Evolutionary conservation across 768 basidiomycete genomes (phyloP).

Genomic region (Boletus insuetus): DNA sequence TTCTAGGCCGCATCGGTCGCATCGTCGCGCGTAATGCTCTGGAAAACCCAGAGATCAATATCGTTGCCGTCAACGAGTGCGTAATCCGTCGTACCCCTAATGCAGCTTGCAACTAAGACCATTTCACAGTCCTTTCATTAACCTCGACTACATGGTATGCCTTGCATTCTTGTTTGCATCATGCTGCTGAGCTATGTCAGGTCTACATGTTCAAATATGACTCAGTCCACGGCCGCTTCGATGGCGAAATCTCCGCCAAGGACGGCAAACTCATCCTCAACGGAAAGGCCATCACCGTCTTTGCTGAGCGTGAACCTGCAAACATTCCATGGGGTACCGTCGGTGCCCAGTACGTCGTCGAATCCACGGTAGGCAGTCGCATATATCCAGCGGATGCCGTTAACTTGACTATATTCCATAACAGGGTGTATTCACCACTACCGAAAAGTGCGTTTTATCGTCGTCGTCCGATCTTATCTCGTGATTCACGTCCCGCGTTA

Average conservation of each 20-base stretch:
- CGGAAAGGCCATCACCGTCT: slow-evolving; percentile 74
- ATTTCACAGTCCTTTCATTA: slow-evolving; percentile 84
- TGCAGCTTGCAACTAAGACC: slow-evolving; percentile 2
- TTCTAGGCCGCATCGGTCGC: slow-evolving; percentile 92
- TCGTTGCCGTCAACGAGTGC: slow-evolving; percentile 94
- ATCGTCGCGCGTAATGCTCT: slow-evolving; percentile 97
- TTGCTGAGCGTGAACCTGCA: slow-evolving; percentile 82
- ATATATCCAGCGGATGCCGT: not conserved
- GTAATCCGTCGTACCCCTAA: slow-evolving; percentile 27
- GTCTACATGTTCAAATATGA: slow-evolving; percentile 99
- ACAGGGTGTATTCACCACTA: slow-evolving; percentile 96
- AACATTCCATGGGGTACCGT: slow-evolving; percentile 78
- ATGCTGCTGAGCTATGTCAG: slow-evolving; percentile 35
- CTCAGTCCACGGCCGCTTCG: slow-evolving; percentile 90
- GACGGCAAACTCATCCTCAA: slow-evolving; percentile 89
- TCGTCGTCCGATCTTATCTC: not conserved
- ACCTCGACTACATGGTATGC: slow-evolving; percentile 91
- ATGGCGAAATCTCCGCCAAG: slow-evolving; percentile 76
- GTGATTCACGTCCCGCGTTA: slow-evolving; percentile 25
- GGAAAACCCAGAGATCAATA: slow-evolving; percentile 66
- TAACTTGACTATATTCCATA: slow-evolving; percentile 1
- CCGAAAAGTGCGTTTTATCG: slow-evolving; percentile 61
- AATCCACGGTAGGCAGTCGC: slow-evolving; percentile 73
- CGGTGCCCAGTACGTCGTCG: slow-evolving; percentile 91
- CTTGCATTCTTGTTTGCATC: not conserved